phyloP scores from a whole-genome alignment of 768 basidiomycete genomes.

The Hericium coralloides region DNA sequence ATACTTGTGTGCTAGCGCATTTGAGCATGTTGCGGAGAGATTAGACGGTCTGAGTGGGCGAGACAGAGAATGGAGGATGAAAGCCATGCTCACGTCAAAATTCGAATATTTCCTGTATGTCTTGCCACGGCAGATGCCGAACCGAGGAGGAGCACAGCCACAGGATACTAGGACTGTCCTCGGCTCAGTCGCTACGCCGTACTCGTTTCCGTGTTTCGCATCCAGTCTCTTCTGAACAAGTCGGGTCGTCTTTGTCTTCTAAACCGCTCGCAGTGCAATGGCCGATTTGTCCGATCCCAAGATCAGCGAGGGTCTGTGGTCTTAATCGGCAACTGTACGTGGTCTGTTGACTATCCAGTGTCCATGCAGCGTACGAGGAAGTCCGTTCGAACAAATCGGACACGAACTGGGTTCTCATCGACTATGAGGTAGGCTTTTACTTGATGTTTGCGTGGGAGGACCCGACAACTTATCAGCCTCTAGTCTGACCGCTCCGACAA shows the following conservation, averaged over 20 bases:
- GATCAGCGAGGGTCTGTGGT: conserved; percentile 11
- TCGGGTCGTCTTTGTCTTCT: neutral
- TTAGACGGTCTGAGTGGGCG: neutral
- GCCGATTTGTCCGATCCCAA: conserved; percentile 14
- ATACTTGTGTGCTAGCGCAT: neutral
- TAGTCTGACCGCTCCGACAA: conserved; percentile 74
- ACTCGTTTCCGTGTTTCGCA: neutral
- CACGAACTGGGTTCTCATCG: conserved; percentile 84
- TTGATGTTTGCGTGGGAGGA: neutral
- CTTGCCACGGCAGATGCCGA: no score
- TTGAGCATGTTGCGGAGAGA: neutral
- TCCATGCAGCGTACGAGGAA: conserved; percentile 67
- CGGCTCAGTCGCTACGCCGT: neutral
- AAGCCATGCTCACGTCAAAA: neutral
- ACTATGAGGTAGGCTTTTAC: conserved; percentile 59
- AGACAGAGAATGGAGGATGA: neutral
- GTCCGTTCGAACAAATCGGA: conserved; percentile 80
- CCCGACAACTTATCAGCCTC: neutral
- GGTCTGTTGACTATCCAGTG: neutral
- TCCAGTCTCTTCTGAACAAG: conserved; percentile 3
- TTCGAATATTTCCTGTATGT: no score
- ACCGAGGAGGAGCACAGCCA: neutral
- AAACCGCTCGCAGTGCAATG: conserved; percentile 1
- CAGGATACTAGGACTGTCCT: neutral
- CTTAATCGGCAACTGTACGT: neutral